Conservation (phyloP, 2,329 filamentous ascomycete species). For the Capronia epimyces region DNA sequence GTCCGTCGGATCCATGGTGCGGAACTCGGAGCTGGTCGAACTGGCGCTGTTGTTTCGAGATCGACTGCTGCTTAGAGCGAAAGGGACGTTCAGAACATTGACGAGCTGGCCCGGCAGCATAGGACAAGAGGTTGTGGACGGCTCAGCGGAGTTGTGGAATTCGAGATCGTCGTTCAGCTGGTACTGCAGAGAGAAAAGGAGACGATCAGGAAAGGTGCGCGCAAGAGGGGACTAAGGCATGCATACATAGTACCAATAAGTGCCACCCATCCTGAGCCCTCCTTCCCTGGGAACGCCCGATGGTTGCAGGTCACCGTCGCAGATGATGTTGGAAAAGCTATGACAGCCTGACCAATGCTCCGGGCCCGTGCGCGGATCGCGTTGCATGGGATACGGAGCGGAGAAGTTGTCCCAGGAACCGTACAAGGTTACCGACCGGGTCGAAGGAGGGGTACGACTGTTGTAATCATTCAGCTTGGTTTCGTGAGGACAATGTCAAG, state of each 20-base stretch:
- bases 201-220: slow-evolving; percentile 28
- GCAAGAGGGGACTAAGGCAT: slow-evolving; percentile 2
- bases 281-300: slow-evolving; percentile 57
- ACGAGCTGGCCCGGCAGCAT: slow-evolving; percentile 81
- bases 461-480: slow-evolving; percentile 24
- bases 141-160: slow-evolving; percentile 65
- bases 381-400: slow-evolving; percentile 71
- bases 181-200: slow-evolving; percentile 55
- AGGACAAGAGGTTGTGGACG: slow-evolving; percentile 73
- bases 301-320: slow-evolving; percentile 61
- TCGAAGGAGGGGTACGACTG: slow-evolving; percentile 37
- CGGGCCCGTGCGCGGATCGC: slow-evolving; percentile 66
- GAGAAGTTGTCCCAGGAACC: slow-evolving; percentile 96
- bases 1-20: slow-evolving; percentile 72
- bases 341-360: slow-evolving; percentile 84
- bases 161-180: slow-evolving; percentile 74
- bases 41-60: slow-evolving; percentile 61
- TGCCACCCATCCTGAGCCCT: slow-evolving; percentile 84
- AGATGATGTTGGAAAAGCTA: slow-evolving; percentile 77
- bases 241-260: slow-evolving; percentile 92
- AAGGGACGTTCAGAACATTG: slow-evolving; percentile 76
- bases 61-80: slow-evolving; percentile 52
- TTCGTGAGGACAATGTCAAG: neutral
- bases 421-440: slow-evolving; percentile 66
- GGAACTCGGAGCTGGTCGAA: slow-evolving; percentile 55